Percentiles rank a stretch among this genome's conserved stretches.
Conservation (phyloP, 2,329 filamentous ascomycete species). For the Monosporascus sp. region DNA sequence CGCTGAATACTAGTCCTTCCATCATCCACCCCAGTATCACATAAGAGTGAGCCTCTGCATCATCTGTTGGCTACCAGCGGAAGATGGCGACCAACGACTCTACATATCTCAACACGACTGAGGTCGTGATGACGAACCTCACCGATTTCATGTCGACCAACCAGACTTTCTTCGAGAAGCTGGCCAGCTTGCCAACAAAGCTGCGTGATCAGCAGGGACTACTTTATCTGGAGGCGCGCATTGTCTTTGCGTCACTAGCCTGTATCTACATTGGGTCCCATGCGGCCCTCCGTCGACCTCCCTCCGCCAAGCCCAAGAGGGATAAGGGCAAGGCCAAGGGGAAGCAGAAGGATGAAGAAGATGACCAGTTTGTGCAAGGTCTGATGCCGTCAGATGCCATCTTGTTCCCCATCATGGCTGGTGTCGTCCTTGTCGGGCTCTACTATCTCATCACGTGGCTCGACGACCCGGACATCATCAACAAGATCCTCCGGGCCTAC, state of each 20-base stretch:
- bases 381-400: conserved; percentile 75
- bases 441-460: conserved; percentile 90
- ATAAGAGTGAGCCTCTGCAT: background rate
- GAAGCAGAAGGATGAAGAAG: conserved; percentile 42
- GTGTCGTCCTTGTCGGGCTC: conserved; percentile 62
- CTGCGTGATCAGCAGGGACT: conserved; percentile 31
- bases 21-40: background rate
- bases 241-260: conserved; percentile 63
- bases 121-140: conserved; percentile 16
- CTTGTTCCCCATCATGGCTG: conserved; percentile 76
- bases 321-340: conserved; percentile 36
- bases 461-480: conserved; percentile 73
- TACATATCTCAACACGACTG: conserved; percentile 12
- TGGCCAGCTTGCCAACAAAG: conserved; percentile 22
- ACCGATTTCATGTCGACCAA: conserved; percentile 10
- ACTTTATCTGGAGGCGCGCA: conserved; percentile 40
- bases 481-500: conserved; percentile 77
- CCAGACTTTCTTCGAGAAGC: conserved; percentile 23
- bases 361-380: conserved; percentile 52
- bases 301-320: conserved; percentile 62
- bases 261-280: conserved; percentile 83
- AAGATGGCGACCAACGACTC: conserved; percentile 21
- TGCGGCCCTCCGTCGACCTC: conserved; percentile 76
- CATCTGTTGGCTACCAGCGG: background rate
- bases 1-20: too few species aligned